Conservation (phyloP, 129 eudicot species). For the Oenanthe sinensis region DNA sequence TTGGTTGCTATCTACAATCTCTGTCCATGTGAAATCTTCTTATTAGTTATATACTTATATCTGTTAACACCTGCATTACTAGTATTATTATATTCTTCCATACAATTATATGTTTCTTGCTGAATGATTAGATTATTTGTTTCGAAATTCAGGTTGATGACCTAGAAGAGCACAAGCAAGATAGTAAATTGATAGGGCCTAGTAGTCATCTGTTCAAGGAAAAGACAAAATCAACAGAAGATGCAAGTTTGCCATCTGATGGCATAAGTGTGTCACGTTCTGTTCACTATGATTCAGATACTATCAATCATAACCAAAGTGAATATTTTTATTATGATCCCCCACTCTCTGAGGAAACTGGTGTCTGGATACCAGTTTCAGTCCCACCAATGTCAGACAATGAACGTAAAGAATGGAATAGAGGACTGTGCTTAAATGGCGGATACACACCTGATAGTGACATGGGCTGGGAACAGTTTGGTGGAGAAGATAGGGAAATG, state of each 20-base stretch:
- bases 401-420: conserved; percentile 55
- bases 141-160: not conserved
- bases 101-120: not conserved
- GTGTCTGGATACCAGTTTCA: conserved; percentile 88
- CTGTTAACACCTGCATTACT: not conserved
- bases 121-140: not conserved
- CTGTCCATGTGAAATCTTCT: not conserved
- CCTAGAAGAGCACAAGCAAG: not conserved
- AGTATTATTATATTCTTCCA: not conserved
- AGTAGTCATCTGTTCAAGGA: not conserved
- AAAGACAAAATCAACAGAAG: not conserved
- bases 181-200: not conserved
- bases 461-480: conserved; percentile 46
- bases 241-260: not conserved
- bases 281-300: not conserved
- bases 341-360: conserved; percentile 77
- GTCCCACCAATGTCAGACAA: conserved; percentile 83
- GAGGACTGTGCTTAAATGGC: conserved; percentile 48
- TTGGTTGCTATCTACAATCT: not conserved
- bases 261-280: not conserved
- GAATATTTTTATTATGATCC: conserved; percentile 58
- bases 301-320: not conserved
- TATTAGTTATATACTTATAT: not conserved
- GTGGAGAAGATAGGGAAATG: conserved; percentile 54
- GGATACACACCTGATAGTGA: conserved; percentile 52